Evolutionary conservation across 1,139 yeast genomes (phyloP), one percentile per base, ranked within the genome.

Genomic region (Kazachstania sp.): DNA sequence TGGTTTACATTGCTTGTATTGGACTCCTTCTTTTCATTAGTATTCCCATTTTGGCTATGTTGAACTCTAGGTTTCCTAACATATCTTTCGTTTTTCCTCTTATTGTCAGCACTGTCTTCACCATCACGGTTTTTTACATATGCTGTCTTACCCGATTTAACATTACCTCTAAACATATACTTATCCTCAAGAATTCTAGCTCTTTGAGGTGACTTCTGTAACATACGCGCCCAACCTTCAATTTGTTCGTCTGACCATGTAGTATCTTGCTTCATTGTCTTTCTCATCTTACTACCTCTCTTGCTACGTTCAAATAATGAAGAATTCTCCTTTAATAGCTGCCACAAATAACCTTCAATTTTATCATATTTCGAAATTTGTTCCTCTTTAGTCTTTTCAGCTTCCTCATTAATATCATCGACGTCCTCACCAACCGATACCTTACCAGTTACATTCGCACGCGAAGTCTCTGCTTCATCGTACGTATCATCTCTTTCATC

Each of bases 221-320:
- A 64, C 83, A 85, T 83, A 50, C 84, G 69, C 1, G 84, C 83
- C 97, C 97, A 90, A 0, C 95, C 95, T 69, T 90, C 97, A 41
- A 90, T 78, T 63, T 87, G 95, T 60, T 86, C 96, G 63, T 88
- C 92, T 0, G 88, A 72, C 95, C 95, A 86, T 1, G 71, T 71
- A 0, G 82, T 76, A 36, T 69, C 68, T 15, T 64, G 60, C 54
- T 74, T 78, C 58, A 87, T 66, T 20, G 73, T 75, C 29, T 69
- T 67, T 48, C 97, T 72, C 9, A 59, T 64, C 37, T 71, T 65
- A 0, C 81, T 59, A 45, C 80, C 78, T 49, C 96, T 71, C 5
- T 71, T 64, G 0, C 67, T 54, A 50, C 77, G 72, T 8, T 68
- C 73, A 53, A 90, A 82, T 11, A 70, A 58, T 1, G 67, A 66